Evolutionary conservation across 2,329 filamentous ascomycete genomes (phyloP).

Genomic region (Aspergillus luchuensis): DNA sequence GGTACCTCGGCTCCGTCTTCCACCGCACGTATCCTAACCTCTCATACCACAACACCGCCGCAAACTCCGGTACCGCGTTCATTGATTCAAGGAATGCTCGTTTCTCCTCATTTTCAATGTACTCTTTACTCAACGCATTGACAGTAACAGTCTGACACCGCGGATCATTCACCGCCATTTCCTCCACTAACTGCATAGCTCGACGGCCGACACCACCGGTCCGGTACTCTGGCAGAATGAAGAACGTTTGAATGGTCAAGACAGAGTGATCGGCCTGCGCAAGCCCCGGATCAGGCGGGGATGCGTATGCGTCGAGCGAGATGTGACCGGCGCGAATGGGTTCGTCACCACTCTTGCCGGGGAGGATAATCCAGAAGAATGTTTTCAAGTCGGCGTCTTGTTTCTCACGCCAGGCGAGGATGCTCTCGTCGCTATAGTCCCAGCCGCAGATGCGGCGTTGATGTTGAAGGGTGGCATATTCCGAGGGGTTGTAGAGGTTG

Average conservation of each 20-base stretch:
- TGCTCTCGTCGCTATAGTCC: slow-evolving; percentile 11
- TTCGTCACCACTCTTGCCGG: not conserved
- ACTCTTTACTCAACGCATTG: slow-evolving; percentile 24
- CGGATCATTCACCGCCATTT: slow-evolving; percentile 17
- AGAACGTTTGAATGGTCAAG: slow-evolving; percentile 29
- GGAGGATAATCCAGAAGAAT: slow-evolving; percentile 24
- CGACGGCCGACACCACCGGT: slow-evolving; percentile 18
- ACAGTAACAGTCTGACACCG: slow-evolving; percentile 19
- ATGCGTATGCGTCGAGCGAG: slow-evolving; percentile 28
- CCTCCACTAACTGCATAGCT: slow-evolving; percentile 25
- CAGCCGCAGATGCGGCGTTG: slow-evolving; percentile 23
- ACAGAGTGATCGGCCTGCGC: slow-evolving; percentile 20
- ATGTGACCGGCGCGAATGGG: slow-evolving; percentile 29
- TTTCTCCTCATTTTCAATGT: slow-evolving; percentile 20
- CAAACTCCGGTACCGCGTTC: slow-evolving; percentile 7
- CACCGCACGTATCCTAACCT: slow-evolving; percentile 29
- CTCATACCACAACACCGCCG: slow-evolving; percentile 30
- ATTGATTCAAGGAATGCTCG: too few species aligned
- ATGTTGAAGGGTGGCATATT: slow-evolving; percentile 15
- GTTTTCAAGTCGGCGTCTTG: slow-evolving; percentile 17
- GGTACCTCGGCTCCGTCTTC: slow-evolving; percentile 29
- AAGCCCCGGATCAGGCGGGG: slow-evolving; percentile 15
- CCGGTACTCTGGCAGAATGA: slow-evolving; percentile 28
- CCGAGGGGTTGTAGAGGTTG: slow-evolving; percentile 17
- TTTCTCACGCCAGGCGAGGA: slow-evolving; percentile 17